These are phyloP conservation scores for Schrenkiella parvula DNA, from an alignment of 345 rosid species.

Conservation along the genomic window DNA sequence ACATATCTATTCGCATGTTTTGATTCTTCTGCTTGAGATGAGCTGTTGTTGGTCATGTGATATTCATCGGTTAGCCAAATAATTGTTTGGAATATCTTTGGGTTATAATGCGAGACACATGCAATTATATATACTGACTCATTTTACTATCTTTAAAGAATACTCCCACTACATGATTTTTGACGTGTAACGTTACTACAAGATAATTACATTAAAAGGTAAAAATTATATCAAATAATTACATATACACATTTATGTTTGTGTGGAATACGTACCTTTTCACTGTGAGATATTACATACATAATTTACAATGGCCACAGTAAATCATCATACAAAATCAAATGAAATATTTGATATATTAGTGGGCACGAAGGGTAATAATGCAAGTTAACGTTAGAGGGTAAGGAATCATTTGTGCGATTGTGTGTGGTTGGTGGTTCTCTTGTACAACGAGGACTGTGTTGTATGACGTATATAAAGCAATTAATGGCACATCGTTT, in stretches of 20 bases:
- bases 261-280: not conserved
- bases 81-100: conserved; percentile 13
- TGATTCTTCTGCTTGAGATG: not conserved
- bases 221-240: not conserved
- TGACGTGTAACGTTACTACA: not conserved
- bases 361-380: not conserved
- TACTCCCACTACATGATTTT: not conserved
- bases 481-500: conserved; percentile 14
- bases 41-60: conserved; percentile 30
- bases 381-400: not conserved
- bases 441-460: conserved; percentile 21
- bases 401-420: conserved; percentile 14
- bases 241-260: too few relatives aligned
- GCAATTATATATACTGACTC: not conserved
- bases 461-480: conserved; percentile 16
- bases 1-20: not conserved
- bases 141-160: not conserved
- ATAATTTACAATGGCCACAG: not conserved
- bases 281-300: not conserved
- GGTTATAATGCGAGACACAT: conserved; percentile 21
- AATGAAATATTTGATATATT: not conserved
- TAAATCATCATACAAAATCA: not conserved
- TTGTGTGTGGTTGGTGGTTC: conserved; percentile 20
- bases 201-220: not conserved
- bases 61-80: conserved; percentile 23